Conservation (phyloP, 1,139 yeast species). For the Suhomyces ambrosiae region DNA sequence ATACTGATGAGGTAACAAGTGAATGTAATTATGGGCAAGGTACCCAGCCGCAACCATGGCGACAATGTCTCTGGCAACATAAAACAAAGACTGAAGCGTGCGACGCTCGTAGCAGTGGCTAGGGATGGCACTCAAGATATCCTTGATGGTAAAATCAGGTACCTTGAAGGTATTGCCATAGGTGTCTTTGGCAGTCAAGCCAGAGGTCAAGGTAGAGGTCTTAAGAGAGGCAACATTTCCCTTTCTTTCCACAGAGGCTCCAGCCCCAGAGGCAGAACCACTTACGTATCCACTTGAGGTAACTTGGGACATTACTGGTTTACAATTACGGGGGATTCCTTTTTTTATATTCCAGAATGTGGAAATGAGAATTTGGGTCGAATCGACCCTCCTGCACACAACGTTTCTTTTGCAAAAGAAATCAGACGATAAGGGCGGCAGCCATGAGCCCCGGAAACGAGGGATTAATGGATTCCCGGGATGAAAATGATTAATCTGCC, state of each 20-base stretch:
- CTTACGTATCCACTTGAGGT: constrained; percentile 15
- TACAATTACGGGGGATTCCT: background rate
- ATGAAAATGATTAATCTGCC: too few species aligned
- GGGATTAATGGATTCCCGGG: too few species aligned
- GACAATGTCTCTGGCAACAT: constrained; percentile 65
- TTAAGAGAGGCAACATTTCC: constrained; percentile 42
- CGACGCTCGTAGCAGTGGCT: constrained; percentile 74
- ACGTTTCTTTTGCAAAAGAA: constrained; percentile 7
- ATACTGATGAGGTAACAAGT: constrained; percentile 26
- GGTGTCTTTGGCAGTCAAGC: constrained; percentile 55
- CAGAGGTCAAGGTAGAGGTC: constrained; percentile 19
- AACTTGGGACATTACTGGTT: constrained; percentile 13
- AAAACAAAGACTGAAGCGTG: constrained; percentile 55
- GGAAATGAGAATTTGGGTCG: background rate
- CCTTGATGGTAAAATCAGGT: constrained; percentile 75
- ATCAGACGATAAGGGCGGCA: background rate
- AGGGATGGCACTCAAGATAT: constrained; percentile 72
- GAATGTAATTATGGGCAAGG: constrained; percentile 55
- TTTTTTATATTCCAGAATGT: background rate
- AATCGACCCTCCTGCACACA: background rate
- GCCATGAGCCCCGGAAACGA: background rate
- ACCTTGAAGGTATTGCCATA: constrained; percentile 67
- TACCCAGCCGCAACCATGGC: constrained; percentile 54
- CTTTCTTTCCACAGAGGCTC: constrained; percentile 26
- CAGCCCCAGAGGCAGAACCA: constrained; percentile 14